phyloP scores from a whole-genome alignment of 371 early-diverging fungal species.

The Choanephora cucurbitarum region DNA sequence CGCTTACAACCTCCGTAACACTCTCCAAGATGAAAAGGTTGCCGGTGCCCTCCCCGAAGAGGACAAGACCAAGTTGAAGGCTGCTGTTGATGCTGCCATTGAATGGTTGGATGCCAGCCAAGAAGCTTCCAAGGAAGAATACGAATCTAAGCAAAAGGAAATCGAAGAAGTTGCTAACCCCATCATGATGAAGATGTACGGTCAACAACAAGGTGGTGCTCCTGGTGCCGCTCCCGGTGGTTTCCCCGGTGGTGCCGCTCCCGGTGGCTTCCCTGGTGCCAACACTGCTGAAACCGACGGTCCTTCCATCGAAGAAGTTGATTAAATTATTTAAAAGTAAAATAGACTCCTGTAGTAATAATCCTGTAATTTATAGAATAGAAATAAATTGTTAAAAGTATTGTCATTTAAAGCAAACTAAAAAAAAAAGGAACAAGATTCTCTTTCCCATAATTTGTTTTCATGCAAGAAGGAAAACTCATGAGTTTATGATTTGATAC shows the following conservation, averaged over 20 bases:
- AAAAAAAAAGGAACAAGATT: too few species aligned
- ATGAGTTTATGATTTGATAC: too few species aligned
- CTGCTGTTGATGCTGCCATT: constrained; percentile 80
- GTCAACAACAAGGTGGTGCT: constrained; percentile 38
- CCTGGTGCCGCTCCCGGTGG: constrained; percentile 60
- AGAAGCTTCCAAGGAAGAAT: constrained; percentile 91
- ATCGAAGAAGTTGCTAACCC: constrained; percentile 88
- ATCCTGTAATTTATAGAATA: not conserved
- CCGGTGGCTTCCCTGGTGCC: constrained; percentile 83
- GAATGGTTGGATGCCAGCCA: constrained; percentile 85
- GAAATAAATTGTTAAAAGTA: not conserved
- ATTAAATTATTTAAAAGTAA: constrained; percentile 32
- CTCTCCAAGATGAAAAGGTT: constrained; percentile 80
- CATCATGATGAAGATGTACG: constrained; percentile 83
- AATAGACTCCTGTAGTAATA: not conserved
- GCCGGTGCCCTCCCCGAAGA: constrained; percentile 63
- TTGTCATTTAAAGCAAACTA: not conserved
- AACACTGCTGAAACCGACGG: constrained; percentile 75
- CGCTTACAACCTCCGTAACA: constrained; percentile 85
- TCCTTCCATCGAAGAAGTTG: constrained; percentile 52
- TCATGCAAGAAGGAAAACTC: too few species aligned
- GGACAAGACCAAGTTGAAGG: constrained; percentile 81
- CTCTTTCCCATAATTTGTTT: too few species aligned
- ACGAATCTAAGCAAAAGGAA: constrained; percentile 85
- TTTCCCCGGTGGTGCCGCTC: constrained; percentile 65